Conservation (phyloP, 768 basidiomycete genomes). For the Suillus spraguei region DNA sequence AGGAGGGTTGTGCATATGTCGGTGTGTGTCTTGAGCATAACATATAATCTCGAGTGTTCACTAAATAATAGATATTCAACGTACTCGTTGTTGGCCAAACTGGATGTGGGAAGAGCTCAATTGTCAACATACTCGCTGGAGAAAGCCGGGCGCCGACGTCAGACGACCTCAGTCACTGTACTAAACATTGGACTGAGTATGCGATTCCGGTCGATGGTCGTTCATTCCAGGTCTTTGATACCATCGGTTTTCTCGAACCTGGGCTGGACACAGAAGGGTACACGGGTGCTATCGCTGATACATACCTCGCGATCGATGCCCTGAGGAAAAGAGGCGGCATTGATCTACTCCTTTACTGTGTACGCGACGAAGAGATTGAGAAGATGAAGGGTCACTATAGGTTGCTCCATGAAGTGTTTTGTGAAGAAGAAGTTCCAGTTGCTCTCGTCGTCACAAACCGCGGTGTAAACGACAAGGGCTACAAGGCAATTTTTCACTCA, state of each 20-base stretch:
- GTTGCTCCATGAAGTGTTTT: constrained; percentile 41
- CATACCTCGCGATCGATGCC: constrained; percentile 35
- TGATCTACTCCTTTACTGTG: constrained; percentile 41
- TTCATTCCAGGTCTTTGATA: constrained; percentile 35
- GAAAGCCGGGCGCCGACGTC: constrained; percentile 31
- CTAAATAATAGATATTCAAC: constrained; percentile 5
- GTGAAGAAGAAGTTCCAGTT: constrained; percentile 36
- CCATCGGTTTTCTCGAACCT: constrained; percentile 35
- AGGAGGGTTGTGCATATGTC: background rate
- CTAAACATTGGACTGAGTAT: constrained; percentile 29
- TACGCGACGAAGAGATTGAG: constrained; percentile 39
- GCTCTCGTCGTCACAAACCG: constrained; percentile 43
- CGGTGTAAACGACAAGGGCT: constrained; percentile 13
- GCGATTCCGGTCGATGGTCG: constrained; percentile 7
- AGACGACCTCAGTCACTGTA: constrained; percentile 33
- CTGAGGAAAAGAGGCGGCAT: constrained; percentile 34
- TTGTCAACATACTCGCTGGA: constrained; percentile 33
- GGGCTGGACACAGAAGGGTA: constrained; percentile 17
- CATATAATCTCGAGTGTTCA: background rate
- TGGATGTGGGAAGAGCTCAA: constrained; percentile 34
- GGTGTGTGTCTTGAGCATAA: background rate
- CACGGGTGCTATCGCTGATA: constrained; percentile 28
- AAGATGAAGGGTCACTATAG: constrained; percentile 35
- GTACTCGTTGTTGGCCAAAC: constrained; percentile 30
- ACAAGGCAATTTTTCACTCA: background rate